Evolutionary conservation across 129 eudicot genomes (phyloP).

Genomic region (Flaveria linearis): DNA sequence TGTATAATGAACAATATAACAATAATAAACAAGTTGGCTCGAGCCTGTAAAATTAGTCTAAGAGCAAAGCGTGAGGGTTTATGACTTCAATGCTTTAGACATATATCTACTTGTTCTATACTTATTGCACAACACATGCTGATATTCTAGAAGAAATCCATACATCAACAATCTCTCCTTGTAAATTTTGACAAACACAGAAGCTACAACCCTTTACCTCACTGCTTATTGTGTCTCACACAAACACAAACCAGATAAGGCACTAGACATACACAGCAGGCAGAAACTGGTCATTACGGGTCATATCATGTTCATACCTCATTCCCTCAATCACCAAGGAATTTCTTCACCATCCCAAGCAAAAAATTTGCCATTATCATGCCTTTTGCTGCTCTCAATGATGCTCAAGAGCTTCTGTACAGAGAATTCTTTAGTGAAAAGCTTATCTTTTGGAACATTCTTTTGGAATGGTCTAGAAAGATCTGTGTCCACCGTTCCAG

Average conservation of each 20-base stretch:
- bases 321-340: conserved; percentile 63
- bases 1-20: too few species aligned
- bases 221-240: neutral
- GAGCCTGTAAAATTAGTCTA: neutral
- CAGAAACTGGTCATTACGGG: neutral
- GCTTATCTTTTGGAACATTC: conserved; percentile 84
- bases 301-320: neutral
- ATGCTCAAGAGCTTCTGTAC: conserved; percentile 71
- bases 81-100: too few species aligned
- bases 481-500: conserved; percentile 96
- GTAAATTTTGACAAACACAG: neutral
- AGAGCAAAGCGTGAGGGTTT: neutral
- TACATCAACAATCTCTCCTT: neutral
- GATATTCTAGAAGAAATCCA: neutral
- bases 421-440: conserved; percentile 82
- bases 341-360: conserved; percentile 99
- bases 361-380: conserved; percentile 89
- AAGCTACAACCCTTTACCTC: neutral
- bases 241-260: neutral
- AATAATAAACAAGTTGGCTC: neutral
- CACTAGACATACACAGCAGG: neutral
- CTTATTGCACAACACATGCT: conserved; percentile 2
- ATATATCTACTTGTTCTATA: neutral
- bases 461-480: conserved; percentile 86
- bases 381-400: conserved; percentile 57